phyloP scores from a whole-genome alignment of 129 eudicot genomes.

The Daucus carota region DNA sequence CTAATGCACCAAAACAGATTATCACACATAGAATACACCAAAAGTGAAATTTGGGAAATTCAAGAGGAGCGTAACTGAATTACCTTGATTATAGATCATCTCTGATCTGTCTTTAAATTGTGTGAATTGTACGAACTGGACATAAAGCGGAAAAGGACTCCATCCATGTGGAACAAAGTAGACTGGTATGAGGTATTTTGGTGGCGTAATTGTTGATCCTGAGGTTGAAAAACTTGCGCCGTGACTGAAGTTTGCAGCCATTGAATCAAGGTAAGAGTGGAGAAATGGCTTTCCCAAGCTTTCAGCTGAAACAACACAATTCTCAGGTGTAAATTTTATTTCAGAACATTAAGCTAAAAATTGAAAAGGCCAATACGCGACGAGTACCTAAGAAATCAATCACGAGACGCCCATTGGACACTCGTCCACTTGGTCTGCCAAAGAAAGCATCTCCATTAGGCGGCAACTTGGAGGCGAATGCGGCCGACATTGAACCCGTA shows the following conservation, averaged over 20 bases:
- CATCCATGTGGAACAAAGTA: not conserved
- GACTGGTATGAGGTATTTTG: not conserved
- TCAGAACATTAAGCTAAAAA: too few relatives aligned
- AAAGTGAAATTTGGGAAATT: too few relatives aligned
- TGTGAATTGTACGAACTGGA: not conserved
- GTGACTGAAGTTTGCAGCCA: not conserved
- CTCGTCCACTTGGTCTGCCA: not conserved
- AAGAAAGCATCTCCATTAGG: conserved; percentile 3
- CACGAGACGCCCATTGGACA: not conserved
- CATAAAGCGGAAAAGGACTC: not conserved
- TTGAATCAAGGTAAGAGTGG: not conserved
- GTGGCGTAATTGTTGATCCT: not conserved
- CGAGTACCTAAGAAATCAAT: not conserved
- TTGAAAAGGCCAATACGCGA: too few relatives aligned
- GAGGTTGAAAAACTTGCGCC: not conserved
- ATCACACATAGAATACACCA: too few relatives aligned
- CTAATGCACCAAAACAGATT: not conserved
- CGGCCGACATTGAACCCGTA: not conserved
- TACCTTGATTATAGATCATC: not conserved
- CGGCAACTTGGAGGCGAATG: not conserved
- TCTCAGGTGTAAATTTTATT: not conserved
- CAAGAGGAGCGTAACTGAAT: too few relatives aligned
- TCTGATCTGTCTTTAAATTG: conserved; percentile 1
- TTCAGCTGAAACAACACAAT: not conserved
- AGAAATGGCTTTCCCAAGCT: not conserved